Conservation (phyloP, 495 filamentous ascomycete genomes). For the Neurospora sp. region DNA sequence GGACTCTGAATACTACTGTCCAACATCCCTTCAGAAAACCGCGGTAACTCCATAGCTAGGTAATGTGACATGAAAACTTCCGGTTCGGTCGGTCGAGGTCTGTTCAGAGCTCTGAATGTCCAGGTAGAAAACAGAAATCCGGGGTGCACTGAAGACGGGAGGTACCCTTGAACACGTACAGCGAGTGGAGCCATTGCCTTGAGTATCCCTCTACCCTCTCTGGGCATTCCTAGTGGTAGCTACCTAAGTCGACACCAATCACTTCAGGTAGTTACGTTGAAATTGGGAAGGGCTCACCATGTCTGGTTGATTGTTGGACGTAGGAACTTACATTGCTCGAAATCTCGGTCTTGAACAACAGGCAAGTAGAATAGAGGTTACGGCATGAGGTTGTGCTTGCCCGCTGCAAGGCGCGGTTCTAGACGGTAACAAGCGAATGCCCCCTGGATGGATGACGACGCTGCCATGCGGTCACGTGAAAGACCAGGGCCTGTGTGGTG, state of each 20-base stretch:
- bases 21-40: background rate
- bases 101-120: background rate
- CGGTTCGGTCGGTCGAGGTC: background rate
- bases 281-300: background rate
- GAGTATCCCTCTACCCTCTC: background rate
- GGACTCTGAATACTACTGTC: background rate
- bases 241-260: background rate
- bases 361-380: background rate
- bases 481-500: background rate
- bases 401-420: background rate
- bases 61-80: background rate
- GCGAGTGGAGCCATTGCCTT: background rate
- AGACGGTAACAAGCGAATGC: background rate
- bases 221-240: background rate
- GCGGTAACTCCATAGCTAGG: background rate
- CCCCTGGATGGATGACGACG: background rate
- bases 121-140: background rate
- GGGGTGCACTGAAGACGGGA: background rate
- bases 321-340: background rate
- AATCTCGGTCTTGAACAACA: background rate
- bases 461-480: background rate
- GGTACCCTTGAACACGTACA: background rate
- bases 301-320: background rate
- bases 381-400: background rate
- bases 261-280: background rate